Evolutionary conservation across 2,329 filamentous ascomycete genomes (phyloP), one percentile per base, ranked within the genome.

Genomic region (Colletotrichum tanaceti): DNA sequence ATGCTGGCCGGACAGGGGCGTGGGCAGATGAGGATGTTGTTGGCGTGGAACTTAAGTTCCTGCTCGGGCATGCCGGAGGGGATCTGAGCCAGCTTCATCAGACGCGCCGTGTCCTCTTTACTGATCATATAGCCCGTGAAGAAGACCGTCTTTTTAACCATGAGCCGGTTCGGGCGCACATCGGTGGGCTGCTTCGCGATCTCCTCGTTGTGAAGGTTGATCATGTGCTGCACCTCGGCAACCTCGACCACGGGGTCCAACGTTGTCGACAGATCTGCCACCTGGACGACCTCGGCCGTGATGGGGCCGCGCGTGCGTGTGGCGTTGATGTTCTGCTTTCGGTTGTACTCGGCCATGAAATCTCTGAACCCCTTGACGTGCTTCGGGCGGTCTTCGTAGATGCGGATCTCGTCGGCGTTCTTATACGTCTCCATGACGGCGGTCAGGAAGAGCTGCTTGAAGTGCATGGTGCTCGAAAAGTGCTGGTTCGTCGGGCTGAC

Each of bases 41-140:
- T 97, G 53, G 91, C 94, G 74, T 97, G 90, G 70, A 90, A 88
- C 72, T 93, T 93, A 71, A 97, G 82, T 59, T 97, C 93, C 60
- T 87, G 85, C 58, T 91, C 89, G 35, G 89, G 84, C 62, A 89
- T 81, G 66, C 86, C 85, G 4, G 83, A 75, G 4, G 91, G 90
- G 22, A 93, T 82, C 59, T 89, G 79, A 38, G 90, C 89, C n/a
- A 97, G 85, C 6, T 87, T 86, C 64, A 92, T 86, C 44, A 98
- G 84, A 63, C 87, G 89, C 75, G 92, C 87, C 2, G 90, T 91
- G 77, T 96, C 93, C 32, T 87, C 83, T 55, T 89, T 84, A 47
- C 85, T 85, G 72, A 99, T 90, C 79, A 97, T 88, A 79, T 99
- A 98, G 58, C 93, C 93, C 1, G 96, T 98, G 80, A 95, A 98